Evolutionary conservation across 2,329 filamentous ascomycete genomes (phyloP), one percentile per base, ranked within the genome.

Genomic region (Aureobasidium mangrovei): DNA sequence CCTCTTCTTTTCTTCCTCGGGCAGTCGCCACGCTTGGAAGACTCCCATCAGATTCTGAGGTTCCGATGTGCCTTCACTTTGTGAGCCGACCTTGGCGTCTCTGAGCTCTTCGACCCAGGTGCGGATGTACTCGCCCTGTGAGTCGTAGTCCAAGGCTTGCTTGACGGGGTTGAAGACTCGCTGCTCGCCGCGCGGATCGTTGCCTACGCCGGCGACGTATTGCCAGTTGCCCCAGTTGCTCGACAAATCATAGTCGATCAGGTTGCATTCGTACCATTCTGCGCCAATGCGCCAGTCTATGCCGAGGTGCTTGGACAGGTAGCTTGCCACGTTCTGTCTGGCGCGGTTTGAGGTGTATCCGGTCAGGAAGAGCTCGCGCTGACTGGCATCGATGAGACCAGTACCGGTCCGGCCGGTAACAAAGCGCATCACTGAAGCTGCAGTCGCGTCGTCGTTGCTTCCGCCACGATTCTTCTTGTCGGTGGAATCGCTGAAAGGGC

Each of bases 161-260:
- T 91, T 91, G 46, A 91, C 81, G 0, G 86, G 86, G 62, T 91
- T 91, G 74, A 91, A 91, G 10, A 86, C 79, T n/a, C 87, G 75
- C 0, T 80, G 79, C 60, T 85, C 80, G 5, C 83, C 82, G 26
- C 86, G 73, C 0, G 86, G 87, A 60, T 91, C 86, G 59, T 90
- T 91, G 6, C 88, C 87, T 0, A 91, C 85, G 0, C 87, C 87
- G 0, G 86, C 78, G 0, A 88, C 80, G 58, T 91, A 91, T 66
- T 90, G 86, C 87, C 86, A 91, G 46, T 58, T 58, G 4, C 53
- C 53, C 86, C 86, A 91, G 60, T 91, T 91, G 56, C 78, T 85
- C 10, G 79, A 81, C 0, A 86, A 77, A 60, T 91, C 87, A 64
- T 91, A 89, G 65, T 93, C 88, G 31, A 84, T 74, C 3, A 91